Evolutionary conservation across 768 basidiomycete species (phyloP), one percentile per base, ranked within the genome.

Genomic region (Suillus alpinus): DNA sequence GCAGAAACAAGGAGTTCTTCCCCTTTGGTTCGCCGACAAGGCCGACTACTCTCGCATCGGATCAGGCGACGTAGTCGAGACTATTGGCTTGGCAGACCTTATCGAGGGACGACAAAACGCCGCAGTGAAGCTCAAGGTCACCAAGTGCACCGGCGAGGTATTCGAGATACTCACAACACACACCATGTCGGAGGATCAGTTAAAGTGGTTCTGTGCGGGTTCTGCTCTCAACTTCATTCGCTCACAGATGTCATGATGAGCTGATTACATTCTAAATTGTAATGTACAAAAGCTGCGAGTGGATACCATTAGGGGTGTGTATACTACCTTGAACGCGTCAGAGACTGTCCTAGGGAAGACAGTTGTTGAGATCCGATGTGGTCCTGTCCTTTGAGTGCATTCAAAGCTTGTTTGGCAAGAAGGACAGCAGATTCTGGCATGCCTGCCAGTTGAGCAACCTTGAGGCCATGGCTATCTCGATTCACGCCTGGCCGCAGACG

Each of bases 1-100:
- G 26, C 71, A 95, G 92, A 99, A 99, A 85, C 97, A 99, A 85
- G 97, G 97, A 37, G 80, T 99, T 55, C 82, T 99, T 20, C 97
- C 97, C 14, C 80, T 98, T n/a, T 97, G 94, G 89, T 93, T 98
- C 69, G 83, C 77, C 7, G 83, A 97, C 73, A 92, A 92, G 73
- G 74, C 78, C 8, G 95, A 98, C 76, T 98, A 99, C 74, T 74
- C 78, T 53, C 86, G 83, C 50, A 94, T 99, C 67, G 87, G 85
- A 10, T 81, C 91, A 50, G 92, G 92, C 13, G 95, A 98, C 71
- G 69, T 82, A 20, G 73, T 98, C 32, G 85, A 92, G 72, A 99
- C 97, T 2, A 63, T 86, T 40, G 96, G 95, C n/a, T 81, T 99
- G 16, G 79, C 82, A 3, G 83, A 87, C 41, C 76, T 94, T 9